A percentile compares a stretch with the other conserved stretches of the same genome.
These are phyloP conservation scores for Pseudogymnoascus sp. DNA, from an alignment of 2,329 filamentous ascomycete species.

Conservation along the genomic window DNA sequence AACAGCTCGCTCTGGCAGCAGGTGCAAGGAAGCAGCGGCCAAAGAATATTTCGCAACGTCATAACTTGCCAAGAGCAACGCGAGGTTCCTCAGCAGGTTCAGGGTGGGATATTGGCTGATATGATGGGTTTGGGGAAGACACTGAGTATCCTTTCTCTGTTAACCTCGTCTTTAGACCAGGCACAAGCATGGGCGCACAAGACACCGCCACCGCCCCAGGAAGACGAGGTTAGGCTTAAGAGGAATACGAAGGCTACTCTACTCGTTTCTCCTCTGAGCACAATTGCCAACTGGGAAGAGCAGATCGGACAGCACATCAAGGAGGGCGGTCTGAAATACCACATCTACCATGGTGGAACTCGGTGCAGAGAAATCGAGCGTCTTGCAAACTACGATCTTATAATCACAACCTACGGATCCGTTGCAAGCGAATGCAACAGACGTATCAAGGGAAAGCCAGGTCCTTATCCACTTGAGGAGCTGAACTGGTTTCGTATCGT, in stretches of 20 bases:
- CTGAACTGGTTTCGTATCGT: conserved; percentile 92
- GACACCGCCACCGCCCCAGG: conserved; percentile 23
- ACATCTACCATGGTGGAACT: conserved; percentile 79
- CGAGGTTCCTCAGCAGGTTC: conserved; percentile 56
- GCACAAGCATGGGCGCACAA: conserved; percentile 26
- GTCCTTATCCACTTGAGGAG: conserved; percentile 59
- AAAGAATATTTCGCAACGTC: conserved; percentile 67
- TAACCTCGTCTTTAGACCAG: conserved; percentile 55
- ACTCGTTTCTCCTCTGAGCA: conserved; percentile 81
- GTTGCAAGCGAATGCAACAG: conserved; percentile 70
- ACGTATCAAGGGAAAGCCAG: conserved; percentile 53
- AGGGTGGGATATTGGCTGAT: conserved; percentile 70
- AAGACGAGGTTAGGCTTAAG: conserved; percentile 36
- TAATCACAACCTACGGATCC: conserved; percentile 90
- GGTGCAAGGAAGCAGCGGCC: conserved; percentile 47
- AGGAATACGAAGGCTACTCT: conserved; percentile 74
- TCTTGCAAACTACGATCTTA: conserved; percentile 68
- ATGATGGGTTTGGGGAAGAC: conserved; percentile 90
- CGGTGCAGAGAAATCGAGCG: conserved; percentile 62
- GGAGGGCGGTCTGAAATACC: conserved; percentile 57
- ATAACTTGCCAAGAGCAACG: conserved; percentile 66
- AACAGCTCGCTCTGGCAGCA: conserved; percentile 73
- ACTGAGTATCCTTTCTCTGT: conserved; percentile 73
- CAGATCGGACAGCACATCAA: conserved; percentile 80
- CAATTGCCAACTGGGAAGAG: conserved; percentile 88